phyloP scores from a whole-genome alignment of 306 rosid species.

The Prunus mume region DNA sequence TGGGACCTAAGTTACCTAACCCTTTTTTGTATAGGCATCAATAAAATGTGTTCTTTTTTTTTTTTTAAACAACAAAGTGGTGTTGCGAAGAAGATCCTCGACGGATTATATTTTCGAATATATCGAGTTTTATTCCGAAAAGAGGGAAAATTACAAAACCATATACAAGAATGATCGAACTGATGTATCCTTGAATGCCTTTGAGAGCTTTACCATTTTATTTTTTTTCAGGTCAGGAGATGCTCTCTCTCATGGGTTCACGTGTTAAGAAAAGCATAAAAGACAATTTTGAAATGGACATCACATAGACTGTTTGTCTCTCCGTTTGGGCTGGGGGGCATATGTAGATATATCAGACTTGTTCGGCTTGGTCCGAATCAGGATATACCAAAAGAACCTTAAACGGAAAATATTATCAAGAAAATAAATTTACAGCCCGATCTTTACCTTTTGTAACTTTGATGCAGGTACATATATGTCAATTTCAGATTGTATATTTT shows the following conservation, averaged over 20 bases:
- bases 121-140: too few relatives aligned
- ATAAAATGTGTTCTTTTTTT: too few relatives aligned
- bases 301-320: conserved; percentile 36
- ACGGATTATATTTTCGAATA: too few relatives aligned
- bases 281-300: conserved; percentile 41
- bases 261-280: conserved; percentile 29
- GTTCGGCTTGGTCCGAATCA: conserved; percentile 23
- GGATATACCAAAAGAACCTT: neutral
- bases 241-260: conserved; percentile 12
- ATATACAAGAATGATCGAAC: too few relatives aligned
- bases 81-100: too few relatives aligned
- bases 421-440: neutral
- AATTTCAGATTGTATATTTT: neutral
- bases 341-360: conserved; percentile 31
- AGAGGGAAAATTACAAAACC: too few relatives aligned
- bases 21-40: too few relatives aligned
- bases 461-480: neutral
- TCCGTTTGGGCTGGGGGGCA: conserved; percentile 29
- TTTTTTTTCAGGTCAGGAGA: neutral
- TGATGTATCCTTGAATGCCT: neutral
- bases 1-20: too few relatives aligned
- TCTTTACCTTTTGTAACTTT: neutral
- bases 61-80: too few relatives aligned
- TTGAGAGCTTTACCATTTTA: neutral
- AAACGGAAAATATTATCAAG: neutral